phyloP scores from a whole-genome alignment of 495 filamentous ascomycete species.

The Xylaria castorea region DNA sequence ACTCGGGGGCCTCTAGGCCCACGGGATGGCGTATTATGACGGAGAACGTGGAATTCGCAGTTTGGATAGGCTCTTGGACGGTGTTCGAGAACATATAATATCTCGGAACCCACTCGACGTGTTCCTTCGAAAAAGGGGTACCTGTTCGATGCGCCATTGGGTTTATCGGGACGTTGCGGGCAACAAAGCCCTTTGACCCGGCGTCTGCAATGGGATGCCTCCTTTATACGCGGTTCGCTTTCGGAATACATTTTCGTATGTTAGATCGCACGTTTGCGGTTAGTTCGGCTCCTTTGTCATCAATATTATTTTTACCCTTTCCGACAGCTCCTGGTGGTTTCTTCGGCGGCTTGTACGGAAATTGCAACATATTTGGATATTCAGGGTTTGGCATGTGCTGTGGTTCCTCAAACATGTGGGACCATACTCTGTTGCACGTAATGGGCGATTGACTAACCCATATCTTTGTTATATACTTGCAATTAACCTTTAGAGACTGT shows the following conservation, averaged over 20 bases:
- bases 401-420: neutral
- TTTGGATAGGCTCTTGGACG: neutral
- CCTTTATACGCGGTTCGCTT: slow-evolving; percentile 31
- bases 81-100: neutral
- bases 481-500: neutral
- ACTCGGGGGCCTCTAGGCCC: neutral
- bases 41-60: neutral
- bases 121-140: neutral
- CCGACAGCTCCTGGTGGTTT: neutral
- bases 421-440: neutral
- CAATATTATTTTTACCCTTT: neutral
- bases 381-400: neutral
- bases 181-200: slow-evolving; percentile 11
- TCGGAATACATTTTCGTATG: slow-evolving; percentile 4
- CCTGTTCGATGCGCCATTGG: neutral
- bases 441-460: neutral
- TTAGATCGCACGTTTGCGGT: slow-evolving; percentile 13
- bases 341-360: neutral
- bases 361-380: neutral
- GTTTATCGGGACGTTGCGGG: neutral
- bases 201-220: slow-evolving; percentile 22
- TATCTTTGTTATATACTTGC: neutral
- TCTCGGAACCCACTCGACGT: slow-evolving; percentile 1
- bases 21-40: neutral
- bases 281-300: slow-evolving; percentile 1